Conservation (phyloP, 2,329 filamentous ascomycete species). For the Aspergillus neotritici region DNA sequence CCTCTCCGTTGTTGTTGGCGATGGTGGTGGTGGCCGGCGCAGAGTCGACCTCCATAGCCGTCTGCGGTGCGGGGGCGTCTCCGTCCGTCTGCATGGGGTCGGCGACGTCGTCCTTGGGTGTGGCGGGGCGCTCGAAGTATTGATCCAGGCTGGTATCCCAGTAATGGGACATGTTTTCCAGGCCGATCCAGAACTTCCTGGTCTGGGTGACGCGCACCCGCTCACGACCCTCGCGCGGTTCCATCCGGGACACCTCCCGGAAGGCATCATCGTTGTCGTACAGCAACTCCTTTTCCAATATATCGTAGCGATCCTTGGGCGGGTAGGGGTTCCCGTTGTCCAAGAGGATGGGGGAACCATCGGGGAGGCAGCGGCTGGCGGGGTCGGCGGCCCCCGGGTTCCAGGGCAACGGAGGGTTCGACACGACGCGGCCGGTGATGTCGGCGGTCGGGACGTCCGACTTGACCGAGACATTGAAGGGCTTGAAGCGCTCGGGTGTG, state of each 20-base stretch:
- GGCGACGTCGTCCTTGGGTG: constrained; percentile 16
- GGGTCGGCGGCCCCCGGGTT: constrained; percentile 27
- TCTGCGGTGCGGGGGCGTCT: constrained; percentile 9
- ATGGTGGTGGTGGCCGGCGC: not conserved
- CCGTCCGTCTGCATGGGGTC: constrained; percentile 19
- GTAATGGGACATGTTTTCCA: constrained; percentile 57
- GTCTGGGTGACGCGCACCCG: constrained; percentile 51
- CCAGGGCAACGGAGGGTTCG: constrained; percentile 33
- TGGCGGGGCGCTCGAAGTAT: constrained; percentile 43
- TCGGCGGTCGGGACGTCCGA: constrained; percentile 30
- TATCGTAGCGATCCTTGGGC: constrained; percentile 45
- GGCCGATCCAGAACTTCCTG: constrained; percentile 55
- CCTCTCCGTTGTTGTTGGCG: not conserved
- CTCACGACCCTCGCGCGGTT: constrained; percentile 39
- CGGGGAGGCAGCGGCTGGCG: constrained; percentile 7
- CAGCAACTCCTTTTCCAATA: constrained; percentile 47
- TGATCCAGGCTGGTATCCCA: constrained; percentile 58
- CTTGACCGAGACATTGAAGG: constrained; percentile 39
- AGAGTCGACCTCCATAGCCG: constrained; percentile 24
- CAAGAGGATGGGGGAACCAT: constrained; percentile 31
- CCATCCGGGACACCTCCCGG: constrained; percentile 48
- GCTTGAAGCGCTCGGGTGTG: constrained; percentile 32
- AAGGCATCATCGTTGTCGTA: constrained; percentile 55
- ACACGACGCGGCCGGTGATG: constrained; percentile 32
- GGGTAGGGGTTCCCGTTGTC: constrained; percentile 48